Evolutionary conservation across 2,329 filamentous ascomycete genomes (phyloP).

Genomic region (Claviceps sorghi): DNA sequence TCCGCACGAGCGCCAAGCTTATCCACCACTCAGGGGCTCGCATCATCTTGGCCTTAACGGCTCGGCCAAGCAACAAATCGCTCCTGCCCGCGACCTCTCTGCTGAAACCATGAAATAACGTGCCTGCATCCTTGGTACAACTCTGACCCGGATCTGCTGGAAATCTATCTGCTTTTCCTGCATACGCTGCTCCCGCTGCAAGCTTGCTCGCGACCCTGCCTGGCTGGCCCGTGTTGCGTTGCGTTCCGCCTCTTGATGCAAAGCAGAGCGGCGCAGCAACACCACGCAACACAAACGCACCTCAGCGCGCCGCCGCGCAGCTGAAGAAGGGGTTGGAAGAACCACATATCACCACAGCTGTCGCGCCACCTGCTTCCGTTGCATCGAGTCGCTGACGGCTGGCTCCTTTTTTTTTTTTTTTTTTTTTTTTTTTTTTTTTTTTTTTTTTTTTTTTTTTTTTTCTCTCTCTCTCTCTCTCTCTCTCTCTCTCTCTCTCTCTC

Average conservation of each 20-base stretch:
- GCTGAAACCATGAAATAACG: slow-evolving; percentile 30
- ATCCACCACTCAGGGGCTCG: slow-evolving; percentile 10
- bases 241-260: slow-evolving; percentile 1
- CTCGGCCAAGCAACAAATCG: slow-evolving; percentile 20
- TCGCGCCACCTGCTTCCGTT: slow-evolving; percentile 1
- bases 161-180: slow-evolving; percentile 5
- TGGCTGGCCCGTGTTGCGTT: slow-evolving; percentile 2
- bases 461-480: too few species aligned
- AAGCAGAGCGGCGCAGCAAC: slow-evolving; percentile 3
- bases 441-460: too few species aligned
- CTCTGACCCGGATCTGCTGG: slow-evolving; percentile 9
- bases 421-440: not conserved
- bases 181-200: not conserved
- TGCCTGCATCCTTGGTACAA: slow-evolving; percentile 21
- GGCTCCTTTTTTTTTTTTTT: not conserved
- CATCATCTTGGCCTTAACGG: slow-evolving; percentile 11
- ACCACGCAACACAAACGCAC: slow-evolving; percentile 3
- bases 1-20: slow-evolving; percentile 6
- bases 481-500: too few species aligned
- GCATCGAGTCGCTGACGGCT: not conserved
- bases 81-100: slow-evolving; percentile 13
- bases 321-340: slow-evolving; percentile 2
- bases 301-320: slow-evolving; percentile 1
- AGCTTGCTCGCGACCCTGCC: not conserved
- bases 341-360: not conserved